Evolutionary conservation across 495 filamentous ascomycete genomes (phyloP).

Genomic region (Thozetella sp.): DNA sequence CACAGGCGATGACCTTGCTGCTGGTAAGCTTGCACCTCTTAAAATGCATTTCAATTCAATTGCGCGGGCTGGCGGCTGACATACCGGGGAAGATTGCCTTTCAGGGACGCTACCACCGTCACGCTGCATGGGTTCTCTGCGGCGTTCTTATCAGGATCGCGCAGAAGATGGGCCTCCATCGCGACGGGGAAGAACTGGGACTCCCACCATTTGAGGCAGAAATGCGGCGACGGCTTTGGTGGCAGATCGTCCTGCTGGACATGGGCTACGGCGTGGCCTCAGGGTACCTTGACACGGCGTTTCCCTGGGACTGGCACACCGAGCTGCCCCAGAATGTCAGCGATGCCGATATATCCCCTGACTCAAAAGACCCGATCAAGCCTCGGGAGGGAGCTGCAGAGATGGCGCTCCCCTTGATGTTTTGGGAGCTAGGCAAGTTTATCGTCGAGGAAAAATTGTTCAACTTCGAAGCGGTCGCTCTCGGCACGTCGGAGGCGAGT

Average conservation of each 20-base stretch:
- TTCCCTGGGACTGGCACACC: conserved; percentile 49
- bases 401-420: conserved; percentile 65
- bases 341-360: conserved; percentile 60
- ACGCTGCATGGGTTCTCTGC: conserved; percentile 50
- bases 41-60: background rate
- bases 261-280: conserved; percentile 57
- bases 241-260: conserved; percentile 72
- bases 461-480: conserved; percentile 42
- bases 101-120: conserved; percentile 51
- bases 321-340: conserved; percentile 55
- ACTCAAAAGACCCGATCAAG: conserved; percentile 51
- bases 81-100: conserved; percentile 36
- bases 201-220: conserved; percentile 67
- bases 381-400: conserved; percentile 62
- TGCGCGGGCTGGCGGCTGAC: conserved; percentile 15
- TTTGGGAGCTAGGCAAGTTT: conserved; percentile 48
- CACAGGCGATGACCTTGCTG: conserved; percentile 55
- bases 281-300: conserved; percentile 60
- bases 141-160: conserved; percentile 66
- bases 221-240: conserved; percentile 71
- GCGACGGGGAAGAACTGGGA: conserved; percentile 66
- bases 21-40: conserved; percentile 38
- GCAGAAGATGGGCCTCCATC: conserved; percentile 73
- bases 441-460: conserved; percentile 43
- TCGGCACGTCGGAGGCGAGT: conserved; percentile 6